Evolutionary conservation across 768 basidiomycete genomes (phyloP).

Genomic region (Nidula microcarpa): DNA sequence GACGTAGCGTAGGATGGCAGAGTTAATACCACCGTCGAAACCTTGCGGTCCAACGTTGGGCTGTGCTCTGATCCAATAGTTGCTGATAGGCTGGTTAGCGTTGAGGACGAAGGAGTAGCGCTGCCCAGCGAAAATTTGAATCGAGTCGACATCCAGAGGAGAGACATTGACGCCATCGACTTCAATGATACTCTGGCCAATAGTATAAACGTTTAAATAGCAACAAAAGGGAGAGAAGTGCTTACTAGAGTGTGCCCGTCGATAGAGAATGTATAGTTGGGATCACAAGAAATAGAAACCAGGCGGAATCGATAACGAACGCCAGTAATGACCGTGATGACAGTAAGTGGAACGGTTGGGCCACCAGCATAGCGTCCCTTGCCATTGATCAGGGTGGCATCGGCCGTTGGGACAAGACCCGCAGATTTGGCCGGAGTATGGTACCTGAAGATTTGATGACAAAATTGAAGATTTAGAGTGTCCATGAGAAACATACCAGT

Average conservation of each 20-base stretch:
- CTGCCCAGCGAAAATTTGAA: slow-evolving; percentile 40
- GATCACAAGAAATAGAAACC: slow-evolving; percentile 21
- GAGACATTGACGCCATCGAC: slow-evolving; percentile 36
- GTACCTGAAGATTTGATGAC: slow-evolving; percentile 11
- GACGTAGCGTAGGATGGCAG: slow-evolving; percentile 35
- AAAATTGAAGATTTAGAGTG: slow-evolving; percentile 10
- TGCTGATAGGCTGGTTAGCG: slow-evolving; percentile 35
- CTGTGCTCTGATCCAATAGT: slow-evolving; percentile 39
- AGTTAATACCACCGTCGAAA: slow-evolving; percentile 27
- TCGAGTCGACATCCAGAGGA: slow-evolving; percentile 33
- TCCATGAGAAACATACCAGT: slow-evolving; percentile 21
- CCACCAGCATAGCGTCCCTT: slow-evolving; percentile 30
- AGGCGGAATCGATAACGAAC: slow-evolving; percentile 27
- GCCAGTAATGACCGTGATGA: slow-evolving; percentile 27
- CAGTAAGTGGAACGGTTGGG: slow-evolving; percentile 21
- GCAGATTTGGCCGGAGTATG: slow-evolving; percentile 15
- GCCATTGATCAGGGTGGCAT: slow-evolving; percentile 35
- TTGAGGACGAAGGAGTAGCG: slow-evolving; percentile 34
- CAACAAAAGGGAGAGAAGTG: slow-evolving; percentile 5
- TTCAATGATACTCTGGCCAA: slow-evolving; percentile 49
- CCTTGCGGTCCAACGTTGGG: slow-evolving; percentile 13
- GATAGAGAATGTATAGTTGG: slow-evolving; percentile 39
- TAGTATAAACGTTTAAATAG: slow-evolving; percentile 49
- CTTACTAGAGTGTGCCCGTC: slow-evolving; percentile 32
- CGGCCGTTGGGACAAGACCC: slow-evolving; percentile 14